These are phyloP conservation scores for Citrus cavaleriei DNA, from an alignment of 345 rosid species.

Conservation along the genomic window DNA sequence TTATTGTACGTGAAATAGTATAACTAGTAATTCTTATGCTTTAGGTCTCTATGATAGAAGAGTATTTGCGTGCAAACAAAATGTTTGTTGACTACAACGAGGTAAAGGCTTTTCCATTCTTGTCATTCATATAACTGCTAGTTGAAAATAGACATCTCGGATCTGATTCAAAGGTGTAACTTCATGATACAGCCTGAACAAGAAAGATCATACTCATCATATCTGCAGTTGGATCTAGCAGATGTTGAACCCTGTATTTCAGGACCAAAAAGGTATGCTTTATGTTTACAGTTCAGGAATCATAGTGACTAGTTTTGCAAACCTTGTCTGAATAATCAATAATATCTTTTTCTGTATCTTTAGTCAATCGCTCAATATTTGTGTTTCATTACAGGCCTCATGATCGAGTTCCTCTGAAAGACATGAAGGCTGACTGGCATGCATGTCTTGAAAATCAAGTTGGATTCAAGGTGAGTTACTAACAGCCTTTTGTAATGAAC, in stretches of 20 bases:
- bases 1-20: background rate
- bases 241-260: slow-evolving; percentile 84
- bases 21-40: background rate
- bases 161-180: slow-evolving; percentile 3
- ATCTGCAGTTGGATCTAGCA: slow-evolving; percentile 62
- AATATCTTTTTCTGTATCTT: background rate
- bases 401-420: slow-evolving; percentile 74
- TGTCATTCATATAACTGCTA: background rate
- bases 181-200: slow-evolving; percentile 54
- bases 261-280: slow-evolving; percentile 77
- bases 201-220: slow-evolving; percentile 72
- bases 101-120: slow-evolving; percentile 35
- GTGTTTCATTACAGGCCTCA: slow-evolving; percentile 54
- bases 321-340: background rate
- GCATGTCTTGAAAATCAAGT: slow-evolving; percentile 69
- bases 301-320: background rate
- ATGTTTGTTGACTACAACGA: slow-evolving; percentile 82
- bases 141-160: background rate
- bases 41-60: slow-evolving; percentile 80
- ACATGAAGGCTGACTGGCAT: slow-evolving; percentile 91
- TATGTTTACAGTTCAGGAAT: background rate
- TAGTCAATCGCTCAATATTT: background rate
- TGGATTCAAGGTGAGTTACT: slow-evolving; percentile 67
- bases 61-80: slow-evolving; percentile 80
- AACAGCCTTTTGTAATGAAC: background rate